phyloP scores from a whole-genome alignment of 305 asterid genomes.

The Solanum aculeatissimum region DNA sequence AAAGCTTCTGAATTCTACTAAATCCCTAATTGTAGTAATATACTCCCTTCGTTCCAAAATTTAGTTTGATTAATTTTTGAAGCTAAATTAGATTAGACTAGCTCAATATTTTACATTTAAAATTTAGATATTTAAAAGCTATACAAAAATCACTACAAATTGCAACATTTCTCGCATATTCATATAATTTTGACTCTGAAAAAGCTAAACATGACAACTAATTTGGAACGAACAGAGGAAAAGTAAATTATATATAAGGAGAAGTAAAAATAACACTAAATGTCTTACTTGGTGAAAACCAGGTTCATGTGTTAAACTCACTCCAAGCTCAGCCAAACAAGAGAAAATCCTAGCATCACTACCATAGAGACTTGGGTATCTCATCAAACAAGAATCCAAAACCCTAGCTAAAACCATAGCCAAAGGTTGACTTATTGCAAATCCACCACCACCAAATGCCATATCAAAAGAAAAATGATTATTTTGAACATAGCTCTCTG shows the following conservation, averaged over 20 bases:
- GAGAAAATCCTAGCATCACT: slow-evolving; percentile 78
- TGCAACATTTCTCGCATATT: background rate
- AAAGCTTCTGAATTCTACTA: background rate
- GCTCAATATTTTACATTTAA: background rate
- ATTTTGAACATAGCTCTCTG: slow-evolving; percentile 75
- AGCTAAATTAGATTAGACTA: background rate
- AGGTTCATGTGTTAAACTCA: slow-evolving; percentile 48
- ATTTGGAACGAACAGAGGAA: background rate
- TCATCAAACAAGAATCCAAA: slow-evolving; percentile 49
- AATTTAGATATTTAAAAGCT: background rate
- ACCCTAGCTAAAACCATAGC: slow-evolving; percentile 49
- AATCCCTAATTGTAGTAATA: background rate
- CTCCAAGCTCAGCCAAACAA: slow-evolving; percentile 75
- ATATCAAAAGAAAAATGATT: slow-evolving; percentile 49
- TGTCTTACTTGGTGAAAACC: slow-evolving; percentile 72
- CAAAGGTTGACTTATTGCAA: slow-evolving; percentile 54
- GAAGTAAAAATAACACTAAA: background rate
- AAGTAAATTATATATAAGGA: too few relatives aligned
- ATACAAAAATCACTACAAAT: background rate
- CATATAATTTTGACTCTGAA: background rate
- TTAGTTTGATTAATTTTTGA: background rate
- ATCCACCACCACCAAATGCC: slow-evolving; percentile 89
- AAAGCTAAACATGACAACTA: background rate
- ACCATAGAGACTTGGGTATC: slow-evolving; percentile 66
- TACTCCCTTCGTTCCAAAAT: background rate